Evolutionary conservation across 345 rosid genomes (phyloP), one percentile per base, ranked within the genome.

Genomic region (Sapria himalayana): DNA sequence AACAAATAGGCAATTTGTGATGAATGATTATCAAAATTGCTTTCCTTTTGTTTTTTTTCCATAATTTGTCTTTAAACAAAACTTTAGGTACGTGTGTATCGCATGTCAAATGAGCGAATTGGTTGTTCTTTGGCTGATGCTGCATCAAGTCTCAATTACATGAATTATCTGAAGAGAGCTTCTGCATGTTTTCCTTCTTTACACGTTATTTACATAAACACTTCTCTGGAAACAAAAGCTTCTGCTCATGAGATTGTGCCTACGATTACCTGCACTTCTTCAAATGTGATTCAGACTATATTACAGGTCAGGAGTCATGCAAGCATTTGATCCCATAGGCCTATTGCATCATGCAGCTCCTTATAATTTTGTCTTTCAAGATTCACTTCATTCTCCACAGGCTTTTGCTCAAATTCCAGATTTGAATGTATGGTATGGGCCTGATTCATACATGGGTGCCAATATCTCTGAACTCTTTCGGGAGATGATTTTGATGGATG

Each of bases 391-490:
- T 23, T 44, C 37, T 34, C 36, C n/a, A 32, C 66, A 82, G 99
- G 93, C 93, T 25, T 84, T 72, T 61, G 45, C 92, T 45, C 86
- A 89, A 64, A 59, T 89, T 54, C 74, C 92, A 12, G 79, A 77
- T 49, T 54, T 89, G 15, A 70, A 50, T 39, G 48, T 79, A 35
- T 84, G 92, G 75, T 89, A 89, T 19, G 98, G 98, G 47, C 98
- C 98, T 14, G 98, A 89, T 58, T 70, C 95, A 32, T 84, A 84
- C 71, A 84, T 89, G 95, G 98, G 98, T 56, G 98, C 95, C 20
- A 84, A 89, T 62, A 74, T 89, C 49, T 69, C 59, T 32, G 73
- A 82, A 56, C 49, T 84, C 48, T 82, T 89, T 59, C 75, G 64
- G 65, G 92, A 79, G 58, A 89, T 89, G 93, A 58, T 71, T 29